A percentile compares a stretch with the other conserved stretches of the same genome.
Evolutionary conservation across 176 grass and related monocot genomes (phyloP).

Genomic region (Elymus sibiricus): DNA sequence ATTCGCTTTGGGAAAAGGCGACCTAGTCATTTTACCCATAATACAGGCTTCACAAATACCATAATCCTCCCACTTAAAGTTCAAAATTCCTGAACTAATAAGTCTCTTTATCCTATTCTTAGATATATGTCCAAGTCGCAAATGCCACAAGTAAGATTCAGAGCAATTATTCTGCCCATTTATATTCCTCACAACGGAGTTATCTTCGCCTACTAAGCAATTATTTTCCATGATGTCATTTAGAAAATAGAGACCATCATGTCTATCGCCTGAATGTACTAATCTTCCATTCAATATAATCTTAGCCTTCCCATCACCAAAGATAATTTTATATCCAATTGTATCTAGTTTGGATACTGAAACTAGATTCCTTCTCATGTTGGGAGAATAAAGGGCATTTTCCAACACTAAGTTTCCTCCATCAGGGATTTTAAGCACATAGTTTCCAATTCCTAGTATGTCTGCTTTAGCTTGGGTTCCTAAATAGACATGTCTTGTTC

Average conservation of each 20-base stretch:
- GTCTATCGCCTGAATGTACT: background rate
- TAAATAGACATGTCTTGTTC: background rate
- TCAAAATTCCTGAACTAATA: conserved; percentile 21
- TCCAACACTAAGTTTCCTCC: background rate
- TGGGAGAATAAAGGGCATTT: background rate
- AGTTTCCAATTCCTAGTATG: background rate
- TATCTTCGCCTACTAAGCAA: background rate
- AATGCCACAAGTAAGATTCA: background rate
- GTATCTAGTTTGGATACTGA: background rate
- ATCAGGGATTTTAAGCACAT: background rate
- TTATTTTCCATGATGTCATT: background rate
- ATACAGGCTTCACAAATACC: background rate
- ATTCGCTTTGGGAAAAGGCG: background rate
- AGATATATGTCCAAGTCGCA: background rate
- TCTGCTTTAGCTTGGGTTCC: background rate
- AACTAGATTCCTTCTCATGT: background rate
- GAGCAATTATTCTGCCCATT: background rate
- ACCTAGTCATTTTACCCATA: background rate
- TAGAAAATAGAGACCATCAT: background rate
- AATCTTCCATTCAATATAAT: background rate
- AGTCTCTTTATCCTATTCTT: background rate
- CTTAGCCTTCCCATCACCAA: background rate
- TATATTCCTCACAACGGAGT: too few species aligned
- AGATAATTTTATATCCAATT: background rate
- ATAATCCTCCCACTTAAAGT: conserved; percentile 12